phyloP scores from a whole-genome alignment of 805 yeast genomes.

The Yamadazyma ubonensis region DNA sequence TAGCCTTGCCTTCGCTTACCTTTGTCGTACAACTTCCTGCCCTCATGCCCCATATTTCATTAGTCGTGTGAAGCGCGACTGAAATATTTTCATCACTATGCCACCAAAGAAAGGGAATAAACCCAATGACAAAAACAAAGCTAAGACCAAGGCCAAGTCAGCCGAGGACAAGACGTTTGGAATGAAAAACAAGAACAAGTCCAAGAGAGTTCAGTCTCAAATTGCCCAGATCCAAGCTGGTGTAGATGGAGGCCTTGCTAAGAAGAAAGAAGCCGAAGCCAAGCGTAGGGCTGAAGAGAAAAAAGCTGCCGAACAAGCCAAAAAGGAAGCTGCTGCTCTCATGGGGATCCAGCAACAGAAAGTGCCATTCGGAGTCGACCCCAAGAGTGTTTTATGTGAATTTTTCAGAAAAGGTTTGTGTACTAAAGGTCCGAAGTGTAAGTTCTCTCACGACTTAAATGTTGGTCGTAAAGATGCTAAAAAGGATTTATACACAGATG shows the following conservation, averaged over 20 bases:
- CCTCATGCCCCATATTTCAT: no score
- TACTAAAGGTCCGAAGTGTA: conserved; percentile 82
- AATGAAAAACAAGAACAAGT: conserved; percentile 90
- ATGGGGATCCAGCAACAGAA: conserved; percentile 74
- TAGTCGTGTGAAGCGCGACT: conserved; percentile 7
- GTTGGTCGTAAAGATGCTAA: conserved; percentile 86
- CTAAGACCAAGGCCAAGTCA: conserved; percentile 58
- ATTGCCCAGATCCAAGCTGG: conserved; percentile 42
- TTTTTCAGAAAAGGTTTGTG: conserved; percentile 85
- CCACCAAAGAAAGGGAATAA: conserved; percentile 70
- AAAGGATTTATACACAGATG: conserved; percentile 91
- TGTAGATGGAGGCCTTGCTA: conserved; percentile 50
- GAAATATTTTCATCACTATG: no score
- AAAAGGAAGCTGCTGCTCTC: conserved; percentile 78
- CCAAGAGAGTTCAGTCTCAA: conserved; percentile 82
- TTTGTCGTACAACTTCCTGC: no score
- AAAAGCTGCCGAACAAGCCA: conserved; percentile 88
- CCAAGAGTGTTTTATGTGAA: conserved; percentile 88
- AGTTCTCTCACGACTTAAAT: conserved; percentile 85
- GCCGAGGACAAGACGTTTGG: conserved; percentile 93
- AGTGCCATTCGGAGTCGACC: conserved; percentile 96
- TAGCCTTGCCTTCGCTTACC: no score
- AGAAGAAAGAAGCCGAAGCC: conserved; percentile 73
- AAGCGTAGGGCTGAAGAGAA: conserved; percentile 71
- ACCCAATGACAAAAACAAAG: conserved; percentile 60